Percentiles rank a stretch among this genome's conserved stretches.
Conservation (phyloP, 331 rosid genomes). For the Cydonia oblonga region DNA sequence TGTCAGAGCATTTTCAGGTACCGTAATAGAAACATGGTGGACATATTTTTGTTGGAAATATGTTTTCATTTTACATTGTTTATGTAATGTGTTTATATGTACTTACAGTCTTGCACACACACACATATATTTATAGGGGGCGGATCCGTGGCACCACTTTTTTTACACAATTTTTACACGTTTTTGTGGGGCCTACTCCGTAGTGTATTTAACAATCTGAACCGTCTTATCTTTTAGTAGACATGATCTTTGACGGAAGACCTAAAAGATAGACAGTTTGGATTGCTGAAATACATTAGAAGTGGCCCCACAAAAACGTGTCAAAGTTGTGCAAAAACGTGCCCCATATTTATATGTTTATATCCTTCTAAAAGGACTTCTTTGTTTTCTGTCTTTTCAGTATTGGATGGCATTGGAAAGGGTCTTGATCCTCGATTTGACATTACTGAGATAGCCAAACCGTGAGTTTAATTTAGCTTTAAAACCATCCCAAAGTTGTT, state of each 20-base stretch:
- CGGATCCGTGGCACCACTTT: no score
- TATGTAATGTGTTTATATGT: background rate
- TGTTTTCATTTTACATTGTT: background rate
- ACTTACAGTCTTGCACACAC: background rate
- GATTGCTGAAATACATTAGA: no score
- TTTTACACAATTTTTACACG: no score
- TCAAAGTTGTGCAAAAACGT: no score
- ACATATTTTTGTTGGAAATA: background rate
- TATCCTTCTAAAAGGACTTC: background rate
- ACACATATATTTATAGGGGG: no score
- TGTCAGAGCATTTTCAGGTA: conserved; percentile 98
- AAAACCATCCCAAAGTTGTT: background rate
- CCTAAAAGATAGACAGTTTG: no score
- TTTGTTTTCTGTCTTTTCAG: conserved; percentile 26
- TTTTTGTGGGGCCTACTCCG: no score
- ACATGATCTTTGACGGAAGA: no score
- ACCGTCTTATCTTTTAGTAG: no score
- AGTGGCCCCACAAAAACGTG: no score
- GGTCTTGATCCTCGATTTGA: conserved; percentile 93
- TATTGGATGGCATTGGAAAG: conserved; percentile 96
- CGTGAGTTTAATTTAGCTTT: conserved; percentile 51
- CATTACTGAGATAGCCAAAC: conserved; percentile 94
- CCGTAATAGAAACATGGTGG: conserved; percentile 5
- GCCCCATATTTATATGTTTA: background rate
- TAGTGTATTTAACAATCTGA: no score